Evolutionary conservation across 1,284 basidiomycete species (phyloP).

Genomic region (Fomitopsis palustris): DNA sequence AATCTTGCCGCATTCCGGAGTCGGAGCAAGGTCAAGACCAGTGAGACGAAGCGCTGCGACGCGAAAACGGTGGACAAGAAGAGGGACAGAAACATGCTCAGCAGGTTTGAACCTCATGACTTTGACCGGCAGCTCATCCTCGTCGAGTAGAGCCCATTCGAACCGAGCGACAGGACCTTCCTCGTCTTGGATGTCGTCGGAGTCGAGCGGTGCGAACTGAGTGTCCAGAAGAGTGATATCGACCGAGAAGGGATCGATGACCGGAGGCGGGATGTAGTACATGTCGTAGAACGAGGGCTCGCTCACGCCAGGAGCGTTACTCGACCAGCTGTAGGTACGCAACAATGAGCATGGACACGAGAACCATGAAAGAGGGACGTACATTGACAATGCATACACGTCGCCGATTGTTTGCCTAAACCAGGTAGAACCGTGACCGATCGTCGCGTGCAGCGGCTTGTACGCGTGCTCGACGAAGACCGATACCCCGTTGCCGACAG

Average conservation of each 20-base stretch:
- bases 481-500: background rate
- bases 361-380: no score
- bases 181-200: background rate
- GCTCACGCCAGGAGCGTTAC: background rate
- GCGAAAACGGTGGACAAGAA: background rate
- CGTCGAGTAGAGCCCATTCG: background rate
- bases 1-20: background rate
- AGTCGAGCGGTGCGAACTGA: background rate
- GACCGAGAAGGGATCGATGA: background rate
- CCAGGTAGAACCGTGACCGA: no score
- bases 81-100: background rate
- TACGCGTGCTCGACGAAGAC: background rate
- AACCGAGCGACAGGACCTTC: background rate
- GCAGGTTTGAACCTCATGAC: background rate
- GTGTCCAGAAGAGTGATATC: background rate
- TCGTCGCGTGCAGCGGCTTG: background rate
- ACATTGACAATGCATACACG: no score
- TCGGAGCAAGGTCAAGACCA: background rate
- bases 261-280: background rate
- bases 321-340: background rate
- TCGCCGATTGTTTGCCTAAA: no score
- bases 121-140: background rate
- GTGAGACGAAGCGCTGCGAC: background rate
- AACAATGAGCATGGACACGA: no score
- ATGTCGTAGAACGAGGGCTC: background rate